Evolutionary conservation across 805 yeast species (phyloP), one percentile per base, ranked within the genome.

Genomic region (Barnettozyma sucrosica): DNA sequence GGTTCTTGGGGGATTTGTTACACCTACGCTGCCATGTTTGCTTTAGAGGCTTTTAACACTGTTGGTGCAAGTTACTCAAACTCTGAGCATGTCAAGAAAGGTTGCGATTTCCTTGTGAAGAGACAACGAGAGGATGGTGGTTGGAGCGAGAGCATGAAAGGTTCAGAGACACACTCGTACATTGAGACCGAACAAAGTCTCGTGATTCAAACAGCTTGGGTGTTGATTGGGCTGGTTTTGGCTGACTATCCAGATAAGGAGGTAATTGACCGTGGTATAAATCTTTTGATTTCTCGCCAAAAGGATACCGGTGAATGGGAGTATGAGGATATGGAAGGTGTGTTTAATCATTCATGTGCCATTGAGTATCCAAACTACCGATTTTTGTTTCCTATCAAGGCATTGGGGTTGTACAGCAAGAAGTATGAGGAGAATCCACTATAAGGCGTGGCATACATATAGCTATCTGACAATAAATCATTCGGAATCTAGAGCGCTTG

Each of bases 1-100:
- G 99, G 99, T 1, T 81, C 89, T 36, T 93, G 99, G 99, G 99
- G 99, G 33, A 83, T 93, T 5, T 93, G 99, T 63, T 89, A 75
- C 62, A 87, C 97, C 0, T 93, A 93, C 65, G 98, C 98, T 0
- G 86, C 89, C 2, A 93, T 93, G 99, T 93, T 93, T 76, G 99
- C 99, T 0, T 66, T 93, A 25, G 99, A 93, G 57, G 98, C 98
- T 0, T 72, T 93, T 43, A 71, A 79, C 24, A 78, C 92, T 4
- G 83, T 84, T 24, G 87, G 82, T 1, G 75, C 75, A 48, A 68
- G 59, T 2, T 92, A 89, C 62, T 59, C 59, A 1, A 88, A 83
- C 57, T 79, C 84, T 36, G 76, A 70, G 7, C 64, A 68, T 3
- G 95, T 88, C 7, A 67, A 71, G 36, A 76, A 68, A 55, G 99